Evolutionary conservation across 2,329 filamentous ascomycete genomes (phyloP).

Genomic region (Purpureocillium lavendulum): DNA sequence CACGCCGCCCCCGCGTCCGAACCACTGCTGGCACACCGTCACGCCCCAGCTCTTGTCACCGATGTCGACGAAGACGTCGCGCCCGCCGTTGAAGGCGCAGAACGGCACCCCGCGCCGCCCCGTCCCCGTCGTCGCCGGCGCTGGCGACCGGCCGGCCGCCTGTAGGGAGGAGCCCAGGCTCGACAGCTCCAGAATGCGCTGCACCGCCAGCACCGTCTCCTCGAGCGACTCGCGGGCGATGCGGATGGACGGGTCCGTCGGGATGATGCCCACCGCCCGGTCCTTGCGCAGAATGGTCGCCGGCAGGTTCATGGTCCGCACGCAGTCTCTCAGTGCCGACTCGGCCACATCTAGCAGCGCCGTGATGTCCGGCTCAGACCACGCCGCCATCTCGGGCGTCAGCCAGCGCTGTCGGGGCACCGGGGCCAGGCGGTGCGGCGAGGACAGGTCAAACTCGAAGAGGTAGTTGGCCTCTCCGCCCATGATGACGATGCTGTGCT

Average conservation of each 20-base stretch:
- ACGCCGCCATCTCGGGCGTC: constrained; percentile 67
- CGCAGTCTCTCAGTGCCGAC: constrained; percentile 71
- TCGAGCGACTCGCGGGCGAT: constrained; percentile 86
- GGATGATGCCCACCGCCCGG: constrained; percentile 72
- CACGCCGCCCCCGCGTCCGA: constrained; percentile 43
- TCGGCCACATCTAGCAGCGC: constrained; percentile 85
- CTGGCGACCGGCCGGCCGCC: too few relatives aligned
- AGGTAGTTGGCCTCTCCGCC: constrained; percentile 95
- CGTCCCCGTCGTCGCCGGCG: constrained; percentile 11
- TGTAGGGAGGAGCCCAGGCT: constrained; percentile 36
- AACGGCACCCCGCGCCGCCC: constrained; percentile 57
- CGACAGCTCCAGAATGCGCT: constrained; percentile 82
- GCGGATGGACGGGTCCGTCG: constrained; percentile 47
- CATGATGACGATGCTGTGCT: constrained; percentile 79
- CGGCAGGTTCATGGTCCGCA: constrained; percentile 69
- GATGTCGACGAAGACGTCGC: constrained; percentile 97
- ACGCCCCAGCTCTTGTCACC: constrained; percentile 98
- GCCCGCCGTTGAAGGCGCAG: constrained; percentile 96
- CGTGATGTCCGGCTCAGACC: constrained; percentile 69
- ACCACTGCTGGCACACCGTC: constrained; percentile 83
- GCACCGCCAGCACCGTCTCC: constrained; percentile 89
- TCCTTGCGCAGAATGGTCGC: constrained; percentile 82
- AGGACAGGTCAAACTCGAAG: constrained; percentile 64
- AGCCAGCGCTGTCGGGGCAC: constrained; percentile 64
- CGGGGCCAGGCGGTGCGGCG: constrained; percentile 58